Evolutionary conservation across 306 rosid genomes (phyloP), one percentile per base, ranked within the genome.

Genomic region (Albizia julibrissin): DNA sequence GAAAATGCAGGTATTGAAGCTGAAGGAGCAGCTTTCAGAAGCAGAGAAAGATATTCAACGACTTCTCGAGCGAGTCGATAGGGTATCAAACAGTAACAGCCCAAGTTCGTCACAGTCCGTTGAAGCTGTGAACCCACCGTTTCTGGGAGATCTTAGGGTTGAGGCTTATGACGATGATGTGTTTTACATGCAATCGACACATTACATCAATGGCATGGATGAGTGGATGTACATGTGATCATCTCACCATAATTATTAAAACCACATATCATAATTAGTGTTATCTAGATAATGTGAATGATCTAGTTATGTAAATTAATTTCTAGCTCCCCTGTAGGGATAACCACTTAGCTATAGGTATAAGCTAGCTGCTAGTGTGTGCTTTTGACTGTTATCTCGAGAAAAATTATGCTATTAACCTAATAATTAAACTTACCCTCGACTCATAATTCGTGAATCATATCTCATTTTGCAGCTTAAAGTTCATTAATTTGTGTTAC

Each of bases 31-130:
- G 29, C 89, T 96, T 3, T 77, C 52, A 0, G 89, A 87, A 39
- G 92, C 97, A 1, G 91, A 91, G 87, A 91, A 83, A 46, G 92
- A 91, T 84, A 92, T 88, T 52, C 90, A 86, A 19, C 74, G 89
- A 78, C 81, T 89, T 18, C 69, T 78, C 1, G 92, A 91, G 65
- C 86, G 80, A 0, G 79, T 10, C 10, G 89, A 89, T 4, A 50
- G 82, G 2, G 90, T 76, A 9, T 78, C 90, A 3, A 93, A 87
- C 76, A 93, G 89, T 70, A 87, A 90, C 71, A 95, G 95, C 24
- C 82, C 92, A 0, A 90, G 89, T 64, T 88, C 95, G 0, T 88
- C 97, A 11, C 88, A 85, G 1, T 90, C 98, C 1, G 72, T 90
- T 85, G 97, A 92, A 33, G 85, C 81, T 0, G 31, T 81, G 79